Evolutionary conservation across 495 filamentous ascomycete genomes (phyloP), one percentile per base, ranked within the genome.

Genomic region (Haplographium delicatum): DNA sequence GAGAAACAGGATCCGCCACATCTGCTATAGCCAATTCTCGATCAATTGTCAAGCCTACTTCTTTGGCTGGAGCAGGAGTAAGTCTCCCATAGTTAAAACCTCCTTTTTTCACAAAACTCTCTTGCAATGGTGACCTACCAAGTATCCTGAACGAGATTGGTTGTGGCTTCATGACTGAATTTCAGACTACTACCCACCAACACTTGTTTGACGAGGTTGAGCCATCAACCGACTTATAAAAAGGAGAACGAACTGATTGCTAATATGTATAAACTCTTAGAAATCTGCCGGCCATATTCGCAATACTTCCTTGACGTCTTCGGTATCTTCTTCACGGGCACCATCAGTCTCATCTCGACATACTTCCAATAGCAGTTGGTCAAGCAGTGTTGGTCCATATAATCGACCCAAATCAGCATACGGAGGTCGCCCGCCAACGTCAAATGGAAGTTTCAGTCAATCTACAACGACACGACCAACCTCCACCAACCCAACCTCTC

Each of bases 381-480:
- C 80, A 13, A 75, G 68, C 37, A 84, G 79, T 55, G 57, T 83
- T 13, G 79, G 82, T 0, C 66, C 74, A 13, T 71, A 73, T 5
- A 50, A 60, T 10, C 80, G 82, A 23, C 74, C 75, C 6, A 64
- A 72, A 6, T 67, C 79, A 24, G 33, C 64, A 16, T 63, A 68
- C 40, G 61, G 66, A 2, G 57, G 68, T 68, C 70, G 60, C 60
- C 70, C 49, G 59, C 74, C 59, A 8, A 54, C 53, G 50, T 47
- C 52, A n/a, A n/a, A n/a, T n/a, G n/a, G n/a, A n/a, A n/a, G n/a
- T 10, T 60, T 58, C 34, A 58, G 38, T 19, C 58, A 57, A 30
- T 51, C 61, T 15, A 57, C 53, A 7, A 46, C 30, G 7, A 38
- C 44, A n/a, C 44, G 61, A 6, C 52, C 54, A 22, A 28, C 67